A percentile compares a stretch with the other conserved stretches of the same genome.
Evolutionary conservation across 1,284 basidiomycete genomes (phyloP).

Genomic region (Leccinum fallax): DNA sequence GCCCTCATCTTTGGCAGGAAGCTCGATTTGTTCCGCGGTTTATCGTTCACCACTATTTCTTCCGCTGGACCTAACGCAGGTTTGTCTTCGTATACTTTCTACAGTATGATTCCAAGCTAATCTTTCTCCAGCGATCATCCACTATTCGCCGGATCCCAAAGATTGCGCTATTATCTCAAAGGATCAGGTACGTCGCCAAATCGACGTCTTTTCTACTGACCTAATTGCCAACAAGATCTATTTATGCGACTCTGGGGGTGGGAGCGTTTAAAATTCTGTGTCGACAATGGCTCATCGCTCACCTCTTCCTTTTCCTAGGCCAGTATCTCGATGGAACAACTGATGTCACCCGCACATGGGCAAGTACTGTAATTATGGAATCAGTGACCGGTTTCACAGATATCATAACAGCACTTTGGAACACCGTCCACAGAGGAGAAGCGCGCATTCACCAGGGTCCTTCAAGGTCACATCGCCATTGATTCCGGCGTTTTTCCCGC

Average conservation of each 20-base stretch:
- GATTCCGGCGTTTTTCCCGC: constrained; percentile 86
- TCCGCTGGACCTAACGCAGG: constrained; percentile 87
- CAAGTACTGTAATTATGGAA: constrained; percentile 35
- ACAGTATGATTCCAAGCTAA: not conserved
- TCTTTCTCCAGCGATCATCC: constrained; percentile 76
- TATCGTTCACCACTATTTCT: constrained; percentile 94
- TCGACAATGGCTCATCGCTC: not conserved
- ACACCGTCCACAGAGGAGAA: constrained; percentile 82
- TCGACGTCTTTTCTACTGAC: constrained; percentile 5
- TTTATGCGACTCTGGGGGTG: constrained; percentile 92
- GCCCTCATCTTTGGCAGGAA: constrained; percentile 47
- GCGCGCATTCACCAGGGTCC: constrained; percentile 88
- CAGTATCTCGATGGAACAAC: constrained; percentile 96
- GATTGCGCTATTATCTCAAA: constrained; percentile 76
- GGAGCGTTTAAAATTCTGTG: constrained; percentile 7
- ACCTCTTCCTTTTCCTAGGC: constrained; percentile 42
- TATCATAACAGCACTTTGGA: constrained; percentile 77
- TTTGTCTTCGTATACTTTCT: constrained; percentile 36
- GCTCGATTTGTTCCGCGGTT: constrained; percentile 78
- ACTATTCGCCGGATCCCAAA: constrained; percentile 83
- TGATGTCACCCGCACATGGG: constrained; percentile 90
- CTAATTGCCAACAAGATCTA: constrained; percentile 62
- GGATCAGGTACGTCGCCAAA: constrained; percentile 55
- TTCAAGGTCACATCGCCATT: constrained; percentile 95
- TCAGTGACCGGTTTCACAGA: not conserved